These are phyloP conservation scores for Vitis rotundifolia DNA, from an alignment of 164 flowering plant species.

Conservation along the genomic window DNA sequence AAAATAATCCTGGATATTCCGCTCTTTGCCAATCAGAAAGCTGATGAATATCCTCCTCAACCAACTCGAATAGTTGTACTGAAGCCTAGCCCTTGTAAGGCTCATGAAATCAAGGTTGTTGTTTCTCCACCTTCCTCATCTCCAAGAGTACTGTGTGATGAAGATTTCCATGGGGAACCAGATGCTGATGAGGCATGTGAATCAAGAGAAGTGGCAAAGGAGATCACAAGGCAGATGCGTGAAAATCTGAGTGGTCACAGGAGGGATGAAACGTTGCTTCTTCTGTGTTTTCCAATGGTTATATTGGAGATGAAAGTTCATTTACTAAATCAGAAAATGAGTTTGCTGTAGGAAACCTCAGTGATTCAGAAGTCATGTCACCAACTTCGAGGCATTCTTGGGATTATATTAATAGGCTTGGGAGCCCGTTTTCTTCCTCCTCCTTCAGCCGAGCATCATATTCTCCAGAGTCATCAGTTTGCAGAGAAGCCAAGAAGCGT, in stretches of 20 bases:
- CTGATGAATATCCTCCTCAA: slow-evolving; percentile 40
- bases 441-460: slow-evolving; percentile 73
- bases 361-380: slow-evolving; percentile 83
- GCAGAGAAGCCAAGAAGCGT: slow-evolving; percentile 94
- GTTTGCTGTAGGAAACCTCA: slow-evolving; percentile 50
- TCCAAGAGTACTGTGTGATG: slow-evolving; percentile 34
- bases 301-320: slow-evolving; percentile 85
- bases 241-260: slow-evolving; percentile 51
- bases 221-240: slow-evolving; percentile 61
- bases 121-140: slow-evolving; percentile 48
- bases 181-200: slow-evolving; percentile 49
- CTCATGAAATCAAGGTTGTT: slow-evolving; percentile 46
- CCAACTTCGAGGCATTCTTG: slow-evolving; percentile 83
- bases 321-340: slow-evolving; percentile 75
- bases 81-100: slow-evolving; percentile 74
- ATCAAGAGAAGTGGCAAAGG: slow-evolving; percentile 70
- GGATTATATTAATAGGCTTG: slow-evolving; percentile 69
- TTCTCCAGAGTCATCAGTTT: slow-evolving; percentile 90
- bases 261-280: slow-evolving; percentile 69
- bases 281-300: slow-evolving; percentile 81
- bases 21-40: slow-evolving; percentile 32
- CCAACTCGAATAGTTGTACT: slow-evolving; percentile 63
- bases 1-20: slow-evolving; percentile 23
- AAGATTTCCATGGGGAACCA: slow-evolving; percentile 37
- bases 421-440: slow-evolving; percentile 67